Percentiles rank a stretch among this genome's conserved stretches.
Evolutionary conservation across 169 alveolate species (phyloP).

Genomic region (Cryptosporidium tyzzeri): DNA sequence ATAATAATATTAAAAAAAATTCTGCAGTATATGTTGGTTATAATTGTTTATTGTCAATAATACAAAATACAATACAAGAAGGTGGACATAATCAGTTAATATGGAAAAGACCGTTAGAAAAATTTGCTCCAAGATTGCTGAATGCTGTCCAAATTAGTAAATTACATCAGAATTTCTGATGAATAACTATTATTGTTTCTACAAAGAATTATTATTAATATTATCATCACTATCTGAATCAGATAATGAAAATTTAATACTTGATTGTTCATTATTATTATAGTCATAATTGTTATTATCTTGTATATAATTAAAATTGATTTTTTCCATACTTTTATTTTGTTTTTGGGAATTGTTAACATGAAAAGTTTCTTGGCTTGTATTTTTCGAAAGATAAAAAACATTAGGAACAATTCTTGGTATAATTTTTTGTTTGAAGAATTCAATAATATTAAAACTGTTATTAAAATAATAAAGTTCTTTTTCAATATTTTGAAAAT

Average conservation of each 20-base stretch:
- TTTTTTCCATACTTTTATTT: not conserved
- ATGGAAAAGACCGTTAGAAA: constrained; percentile 71
- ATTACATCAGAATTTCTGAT: constrained; percentile 46
- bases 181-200: not conserved
- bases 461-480: constrained; percentile 40
- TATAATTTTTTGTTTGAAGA: not conserved
- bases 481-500: constrained; percentile 59
- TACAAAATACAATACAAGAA: constrained; percentile 68
- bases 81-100: constrained; percentile 60
- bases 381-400: not conserved
- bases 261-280: not conserved
- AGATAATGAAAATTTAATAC: not conserved
- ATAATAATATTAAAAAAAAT: not conserved
- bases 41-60: constrained; percentile 61
- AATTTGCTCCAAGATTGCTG: constrained; percentile 70
- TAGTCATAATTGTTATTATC: not conserved
- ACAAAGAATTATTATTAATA: not conserved
- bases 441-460: constrained; percentile 1
- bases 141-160: constrained; percentile 74
- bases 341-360: too few species aligned
- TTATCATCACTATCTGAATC: not conserved
- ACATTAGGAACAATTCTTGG: not conserved
- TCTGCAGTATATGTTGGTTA: constrained; percentile 70
- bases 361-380: not conserved
- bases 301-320: constrained; percentile 9